Conservation (phyloP, 2,329 filamentous ascomycete genomes). For the Drechslerella dactyloides region DNA sequence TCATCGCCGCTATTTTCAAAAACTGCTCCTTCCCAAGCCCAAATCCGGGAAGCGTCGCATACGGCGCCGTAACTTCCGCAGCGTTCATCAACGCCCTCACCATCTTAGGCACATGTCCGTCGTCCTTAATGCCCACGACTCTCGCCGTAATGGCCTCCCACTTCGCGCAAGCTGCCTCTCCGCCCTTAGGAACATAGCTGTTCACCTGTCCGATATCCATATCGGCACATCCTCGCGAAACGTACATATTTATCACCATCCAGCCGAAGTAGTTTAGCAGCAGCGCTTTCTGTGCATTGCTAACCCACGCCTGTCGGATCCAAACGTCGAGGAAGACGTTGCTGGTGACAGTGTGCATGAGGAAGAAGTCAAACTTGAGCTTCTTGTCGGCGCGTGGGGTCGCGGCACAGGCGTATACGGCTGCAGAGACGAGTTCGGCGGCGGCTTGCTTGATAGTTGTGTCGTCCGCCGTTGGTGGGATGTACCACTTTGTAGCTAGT, state of each 20-base stretch:
- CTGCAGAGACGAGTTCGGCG: slow-evolving; percentile 52
- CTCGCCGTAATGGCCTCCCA: slow-evolving; percentile 61
- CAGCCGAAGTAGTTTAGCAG: slow-evolving; percentile 83
- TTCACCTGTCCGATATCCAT: slow-evolving; percentile 68
- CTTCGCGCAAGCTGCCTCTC: slow-evolving; percentile 53
- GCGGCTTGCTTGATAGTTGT: slow-evolving; percentile 60
- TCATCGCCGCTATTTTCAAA: slow-evolving; percentile 67
- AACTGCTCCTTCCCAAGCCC: slow-evolving; percentile 66
- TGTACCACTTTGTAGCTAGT: slow-evolving; percentile 65
- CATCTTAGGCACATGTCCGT: slow-evolving; percentile 82
- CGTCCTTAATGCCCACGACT: slow-evolving; percentile 67
- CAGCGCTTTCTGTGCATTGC: slow-evolving; percentile 67
- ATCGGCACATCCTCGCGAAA: slow-evolving; percentile 69
- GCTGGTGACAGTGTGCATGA: slow-evolving; percentile 77
- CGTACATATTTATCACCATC: slow-evolving; percentile 75
- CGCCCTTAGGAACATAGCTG: slow-evolving; percentile 65
- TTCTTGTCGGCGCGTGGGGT: slow-evolving; percentile 70
- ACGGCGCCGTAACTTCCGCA: slow-evolving; percentile 63
- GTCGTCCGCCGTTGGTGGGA: slow-evolving; percentile 25
- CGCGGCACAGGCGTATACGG: slow-evolving; percentile 66
- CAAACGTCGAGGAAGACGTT: slow-evolving; percentile 76
- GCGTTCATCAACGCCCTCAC: slow-evolving; percentile 73
- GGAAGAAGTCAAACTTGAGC: slow-evolving; percentile 81
- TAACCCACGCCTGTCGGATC: slow-evolving; percentile 68
- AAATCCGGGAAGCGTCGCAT: slow-evolving; percentile 62